These are phyloP conservation scores for Phytophthora litchii DNA, from an alignment of 352 stramenopile species.

Conservation along the genomic window DNA sequence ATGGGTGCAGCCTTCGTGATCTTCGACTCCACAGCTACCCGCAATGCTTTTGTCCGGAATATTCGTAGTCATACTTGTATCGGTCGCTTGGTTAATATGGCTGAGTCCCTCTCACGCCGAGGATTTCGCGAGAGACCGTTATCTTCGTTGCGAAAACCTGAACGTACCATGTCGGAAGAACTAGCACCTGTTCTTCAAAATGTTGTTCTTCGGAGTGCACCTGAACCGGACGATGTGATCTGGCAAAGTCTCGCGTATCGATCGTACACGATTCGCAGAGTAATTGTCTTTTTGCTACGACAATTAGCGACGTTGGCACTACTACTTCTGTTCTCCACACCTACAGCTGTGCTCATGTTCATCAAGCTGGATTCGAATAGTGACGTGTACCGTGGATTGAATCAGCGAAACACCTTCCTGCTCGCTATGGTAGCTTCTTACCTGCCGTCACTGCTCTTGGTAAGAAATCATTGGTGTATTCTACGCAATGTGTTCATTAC, in stretches of 20 bases:
- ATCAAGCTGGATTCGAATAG: slow-evolving; percentile 80
- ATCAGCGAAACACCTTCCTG: slow-evolving; percentile 51
- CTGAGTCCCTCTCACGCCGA: slow-evolving; percentile 36
- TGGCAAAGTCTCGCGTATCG: slow-evolving; percentile 78
- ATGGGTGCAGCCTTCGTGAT: slow-evolving; percentile 76
- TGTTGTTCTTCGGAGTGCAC: slow-evolving; percentile 68
- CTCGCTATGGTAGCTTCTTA: slow-evolving; percentile 74
- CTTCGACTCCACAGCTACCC: slow-evolving; percentile 64
- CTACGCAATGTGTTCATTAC: neutral
- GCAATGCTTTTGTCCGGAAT: slow-evolving; percentile 64
- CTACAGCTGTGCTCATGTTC: slow-evolving; percentile 82
- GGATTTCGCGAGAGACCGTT: slow-evolving; percentile 24
- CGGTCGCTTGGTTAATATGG: slow-evolving; percentile 45
- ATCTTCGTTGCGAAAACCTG: slow-evolving; percentile 21
- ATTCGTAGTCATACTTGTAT: slow-evolving; percentile 49
- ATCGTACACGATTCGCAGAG: slow-evolving; percentile 46
- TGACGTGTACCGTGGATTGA: slow-evolving; percentile 55
- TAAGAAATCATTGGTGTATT: slow-evolving; percentile 26
- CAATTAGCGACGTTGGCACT: slow-evolving; percentile 61
- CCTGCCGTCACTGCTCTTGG: slow-evolving; percentile 72
- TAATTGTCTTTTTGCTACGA: slow-evolving; percentile 46
- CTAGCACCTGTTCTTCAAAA: slow-evolving; percentile 49
- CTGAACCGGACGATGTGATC: slow-evolving; percentile 78
- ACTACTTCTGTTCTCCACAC: slow-evolving; percentile 76
- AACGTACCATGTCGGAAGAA: slow-evolving; percentile 18